phyloP scores from a whole-genome alignment of 345 rosid species.

The Eucalyptus dawsonii region DNA sequence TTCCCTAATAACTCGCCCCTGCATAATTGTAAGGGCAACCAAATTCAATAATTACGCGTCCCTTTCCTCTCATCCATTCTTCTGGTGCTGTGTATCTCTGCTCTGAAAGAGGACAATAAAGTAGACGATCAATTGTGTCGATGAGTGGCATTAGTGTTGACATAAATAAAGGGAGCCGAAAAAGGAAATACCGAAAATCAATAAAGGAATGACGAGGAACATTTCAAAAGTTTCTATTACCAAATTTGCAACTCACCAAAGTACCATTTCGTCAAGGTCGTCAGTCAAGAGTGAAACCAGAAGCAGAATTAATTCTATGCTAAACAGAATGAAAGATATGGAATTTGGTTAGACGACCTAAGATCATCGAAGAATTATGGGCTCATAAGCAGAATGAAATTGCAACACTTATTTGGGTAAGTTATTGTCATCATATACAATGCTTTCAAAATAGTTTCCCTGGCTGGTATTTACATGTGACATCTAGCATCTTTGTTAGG shows the following conservation, averaged over 20 bases:
- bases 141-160: background rate
- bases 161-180: background rate
- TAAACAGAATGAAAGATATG: too few relatives aligned
- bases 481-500: background rate
- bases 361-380: background rate
- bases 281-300: background rate
- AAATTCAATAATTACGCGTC: slow-evolving; percentile 69
- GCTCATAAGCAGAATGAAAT: background rate
- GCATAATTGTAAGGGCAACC: slow-evolving; percentile 81
- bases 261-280: background rate
- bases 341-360: background rate
- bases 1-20: slow-evolving; percentile 14
- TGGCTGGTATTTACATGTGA: background rate
- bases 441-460: background rate
- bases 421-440: too few relatives aligned
- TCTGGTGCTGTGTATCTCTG: slow-evolving; percentile 64
- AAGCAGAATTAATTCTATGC: background rate
- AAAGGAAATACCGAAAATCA: background rate
- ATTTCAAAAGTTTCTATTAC: background rate
- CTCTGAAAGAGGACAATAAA: slow-evolving; percentile 19
- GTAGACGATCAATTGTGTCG: background rate
- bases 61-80: slow-evolving; percentile 94
- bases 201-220: background rate
- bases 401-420: too few relatives aligned
- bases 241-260: background rate